Evolutionary conservation across 495 filamentous ascomycete species (phyloP).

Genomic region (Friedmanniomyces simplex): DNA sequence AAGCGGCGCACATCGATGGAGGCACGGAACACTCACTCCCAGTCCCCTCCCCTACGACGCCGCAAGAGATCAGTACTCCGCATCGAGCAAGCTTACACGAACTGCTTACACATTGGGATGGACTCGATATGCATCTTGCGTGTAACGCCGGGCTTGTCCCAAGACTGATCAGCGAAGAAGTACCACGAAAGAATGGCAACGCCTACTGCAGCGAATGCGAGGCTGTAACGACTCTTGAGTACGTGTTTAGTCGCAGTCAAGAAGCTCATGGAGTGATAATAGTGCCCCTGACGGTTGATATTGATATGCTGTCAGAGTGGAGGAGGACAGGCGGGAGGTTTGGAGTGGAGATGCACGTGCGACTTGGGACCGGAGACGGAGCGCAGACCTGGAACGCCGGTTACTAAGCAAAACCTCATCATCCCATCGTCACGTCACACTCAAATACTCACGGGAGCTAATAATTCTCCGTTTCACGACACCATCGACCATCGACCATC

Average conservation of each 20-base stretch:
- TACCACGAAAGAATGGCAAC: slow-evolving; percentile 9
- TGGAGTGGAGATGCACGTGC: too few relatives aligned
- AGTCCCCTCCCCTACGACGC: slow-evolving; percentile 38
- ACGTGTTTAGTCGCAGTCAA: slow-evolving; percentile 2
- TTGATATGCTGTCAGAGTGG: not conserved
- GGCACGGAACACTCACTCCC: not conserved
- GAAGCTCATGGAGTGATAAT: slow-evolving; percentile 16
- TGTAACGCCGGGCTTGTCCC: slow-evolving; percentile 13
- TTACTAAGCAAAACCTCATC: too few relatives aligned
- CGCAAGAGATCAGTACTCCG: too few relatives aligned
- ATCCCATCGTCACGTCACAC: too few relatives aligned
- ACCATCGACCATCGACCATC: too few relatives aligned
- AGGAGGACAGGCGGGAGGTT: too few relatives aligned
- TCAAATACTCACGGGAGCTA: too few relatives aligned
- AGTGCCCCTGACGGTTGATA: not conserved
- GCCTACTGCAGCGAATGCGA: slow-evolving; percentile 12
- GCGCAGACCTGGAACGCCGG: too few relatives aligned
- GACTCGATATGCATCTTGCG: slow-evolving; percentile 86
- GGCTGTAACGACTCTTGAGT: slow-evolving; percentile 1
- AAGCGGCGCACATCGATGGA: too few relatives aligned
- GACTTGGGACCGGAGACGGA: too few relatives aligned
- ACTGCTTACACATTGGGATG: slow-evolving; percentile 74
- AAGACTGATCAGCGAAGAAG: slow-evolving; percentile 9
- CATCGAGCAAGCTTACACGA: too few relatives aligned
- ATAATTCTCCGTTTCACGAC: too few relatives aligned